Evolutionary conservation across 768 basidiomycete genomes (phyloP), one percentile per base, ranked within the genome.

Genomic region (Suillus subluteus): DNA sequence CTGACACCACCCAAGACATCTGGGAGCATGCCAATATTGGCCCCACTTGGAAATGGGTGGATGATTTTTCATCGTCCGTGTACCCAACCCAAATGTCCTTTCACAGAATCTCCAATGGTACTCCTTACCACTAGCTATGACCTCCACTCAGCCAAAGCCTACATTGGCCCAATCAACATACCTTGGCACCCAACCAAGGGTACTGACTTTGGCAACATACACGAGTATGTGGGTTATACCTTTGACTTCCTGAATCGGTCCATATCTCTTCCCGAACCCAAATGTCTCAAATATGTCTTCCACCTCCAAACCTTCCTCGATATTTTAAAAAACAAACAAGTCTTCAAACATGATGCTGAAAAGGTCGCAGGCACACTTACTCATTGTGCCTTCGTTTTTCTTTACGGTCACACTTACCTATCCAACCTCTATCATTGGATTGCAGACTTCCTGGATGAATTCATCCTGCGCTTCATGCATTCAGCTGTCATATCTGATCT

Each of bases 181-280:
- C 73, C 76, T 0, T 76, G 75, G 73, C 71, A 74, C 44, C 5
- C 15, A 2, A n/a, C 6, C 16, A 70, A 72, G 44, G 58, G 66
- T 37, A 67, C 73, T 8, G 69, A 74, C 16, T 79, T 78, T 58
- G 58, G 18, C 5, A 38, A 37, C n/a, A 32, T 44, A 0, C 67
- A 74, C 21, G 65, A 52, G 8, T 81, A 75, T 62, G 64, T 76
- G 16, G 75, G 77, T n/a, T 79, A 78, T 58, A 50, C 67, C 0
- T 79, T 75, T 75, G 70, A 80, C 61, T 63, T 82, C 12, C 59
- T 41, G 0, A 5, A 32, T 0, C 67, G 68, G 8, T 62, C 37
- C 0, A 78, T 82, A 6, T 66, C 69, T 8, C 73, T 82, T 6
- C 77, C 78, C 0, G 72, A 76, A 18, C 32, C 48, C 15, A 82